Evolutionary conservation across 306 rosid genomes (phyloP).

Genomic region (Fagus sylvatica): DNA sequence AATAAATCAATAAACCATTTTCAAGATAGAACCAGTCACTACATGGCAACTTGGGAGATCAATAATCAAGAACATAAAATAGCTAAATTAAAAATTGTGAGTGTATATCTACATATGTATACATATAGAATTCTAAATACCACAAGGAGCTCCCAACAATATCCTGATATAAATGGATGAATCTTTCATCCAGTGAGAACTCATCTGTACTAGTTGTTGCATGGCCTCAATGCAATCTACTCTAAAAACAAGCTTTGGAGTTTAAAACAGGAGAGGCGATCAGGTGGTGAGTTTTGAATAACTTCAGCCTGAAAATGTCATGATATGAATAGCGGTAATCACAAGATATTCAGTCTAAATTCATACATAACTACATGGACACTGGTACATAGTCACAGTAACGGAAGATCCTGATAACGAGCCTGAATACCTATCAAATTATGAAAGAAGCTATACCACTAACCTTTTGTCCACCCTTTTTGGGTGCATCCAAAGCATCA

Average conservation of each 20-base stretch:
- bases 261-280: not conserved
- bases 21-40: slow-evolving; percentile 3
- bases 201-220: too few species aligned
- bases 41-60: slow-evolving; percentile 1
- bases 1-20: not conserved
- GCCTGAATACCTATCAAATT: not conserved
- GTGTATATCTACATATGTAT: not conserved
- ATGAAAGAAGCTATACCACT: slow-evolving; percentile 25
- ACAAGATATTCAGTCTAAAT: not conserved
- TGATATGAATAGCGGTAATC: not conserved
- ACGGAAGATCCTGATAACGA: too few species aligned
- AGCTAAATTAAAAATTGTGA: not conserved
- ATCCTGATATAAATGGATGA: not conserved
- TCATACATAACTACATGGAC: not conserved
- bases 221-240: not conserved
- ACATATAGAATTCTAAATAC: not conserved
- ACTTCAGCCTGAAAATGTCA: not conserved
- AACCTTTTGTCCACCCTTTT: slow-evolving; percentile 68
- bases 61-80: not conserved
- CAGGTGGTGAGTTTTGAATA: not conserved
- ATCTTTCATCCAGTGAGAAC: too few species aligned
- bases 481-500: slow-evolving; percentile 75
- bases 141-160: not conserved
- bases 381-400: not conserved
- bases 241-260: not conserved